Evolutionary conservation across 2,329 filamentous ascomycete genomes (phyloP).

Genomic region (Aspergillus sp.): DNA sequence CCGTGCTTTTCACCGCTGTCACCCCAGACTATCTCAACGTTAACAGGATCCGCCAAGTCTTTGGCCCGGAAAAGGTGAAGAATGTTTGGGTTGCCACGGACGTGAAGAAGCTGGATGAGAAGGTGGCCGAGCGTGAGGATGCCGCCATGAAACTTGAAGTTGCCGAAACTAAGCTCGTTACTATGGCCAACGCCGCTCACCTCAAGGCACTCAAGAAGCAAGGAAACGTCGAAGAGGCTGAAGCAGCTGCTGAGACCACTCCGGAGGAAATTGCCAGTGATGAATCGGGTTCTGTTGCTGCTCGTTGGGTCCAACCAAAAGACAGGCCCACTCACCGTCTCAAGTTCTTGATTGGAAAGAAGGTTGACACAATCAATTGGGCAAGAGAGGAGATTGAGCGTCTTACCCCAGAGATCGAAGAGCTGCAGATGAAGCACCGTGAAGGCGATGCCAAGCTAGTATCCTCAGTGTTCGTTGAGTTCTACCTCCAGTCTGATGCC

Average conservation of each 20-base stretch:
- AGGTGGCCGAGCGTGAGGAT: conserved; percentile 73
- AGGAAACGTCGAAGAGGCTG: conserved; percentile 44
- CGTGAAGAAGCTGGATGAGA: conserved; percentile 65
- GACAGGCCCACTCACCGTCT: conserved; percentile 69
- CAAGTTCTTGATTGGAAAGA: conserved; percentile 66
- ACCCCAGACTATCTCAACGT: conserved; percentile 70
- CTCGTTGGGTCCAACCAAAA: conserved; percentile 64
- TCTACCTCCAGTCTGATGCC: conserved; percentile 70
- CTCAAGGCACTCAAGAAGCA: conserved; percentile 59
- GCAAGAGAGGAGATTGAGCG: conserved; percentile 68
- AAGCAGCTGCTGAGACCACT: conserved; percentile 37
- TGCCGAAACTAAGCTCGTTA: conserved; percentile 79
- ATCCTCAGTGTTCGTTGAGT: conserved; percentile 84
- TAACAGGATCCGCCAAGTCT: conserved; percentile 67
- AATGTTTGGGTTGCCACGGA: conserved; percentile 78
- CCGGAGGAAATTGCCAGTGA: conserved; percentile 38
- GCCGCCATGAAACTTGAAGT: conserved; percentile 73
- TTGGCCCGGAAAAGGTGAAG: conserved; percentile 68
- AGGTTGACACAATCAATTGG: conserved; percentile 93
- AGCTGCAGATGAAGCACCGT: conserved; percentile 59
- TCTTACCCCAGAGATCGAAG: conserved; percentile 63
- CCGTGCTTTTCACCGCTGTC: conserved; percentile 80
- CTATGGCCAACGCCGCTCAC: conserved; percentile 63
- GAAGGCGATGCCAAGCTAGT: conserved; percentile 57
- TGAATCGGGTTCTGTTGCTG: conserved; percentile 63